Base-by-base conservation (phyloP, 2,329 filamentous ascomycete genomes). In the Thelonectria rubi region DNA sequence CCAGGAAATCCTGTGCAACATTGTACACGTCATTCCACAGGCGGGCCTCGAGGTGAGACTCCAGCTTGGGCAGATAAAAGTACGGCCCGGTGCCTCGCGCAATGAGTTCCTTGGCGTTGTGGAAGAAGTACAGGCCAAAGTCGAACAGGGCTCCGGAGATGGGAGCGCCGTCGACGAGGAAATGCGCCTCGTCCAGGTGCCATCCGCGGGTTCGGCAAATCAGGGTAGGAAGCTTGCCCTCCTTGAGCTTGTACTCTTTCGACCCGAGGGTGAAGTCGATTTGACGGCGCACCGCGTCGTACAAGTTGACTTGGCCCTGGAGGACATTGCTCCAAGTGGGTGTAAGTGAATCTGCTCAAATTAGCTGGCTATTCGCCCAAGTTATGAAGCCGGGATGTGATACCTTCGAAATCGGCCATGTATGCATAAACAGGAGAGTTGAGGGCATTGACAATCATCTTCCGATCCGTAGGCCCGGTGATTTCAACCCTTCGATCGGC, bases 281-380 rank as follows among this genome's bases (percentile, higher is more conserved):
- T 80, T 97, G 91, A 70, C 88, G 89, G 74, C 94, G 92, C 75
- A 96, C 93, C 68, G 94, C 95, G 74, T 98, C 95, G 82, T 97
- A 95, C 60, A 99, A 86, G 83, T 98, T 99, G 69, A 97, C 89
- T 80, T 99, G 94, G 65, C 94, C 94, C 71, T 94, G 96, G 82
- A 98, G 90, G 94, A 98, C 97, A 83, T 97, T 98, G 69, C 97
- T 93, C 95, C 94, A 99, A 40, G 95, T 97, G 18, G 94, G 94
- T 18, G 94, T 93, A 74, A 86, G 94, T 6, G 94, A 97, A 79
- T 98, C 94, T 97, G 72, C 32, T 21, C 12, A 11, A 12, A 45
- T 68, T 53, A 64, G 58, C 43, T 10, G 55, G 3, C 69, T 58
- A n/a, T 18, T 52, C 37, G 12, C n/a, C n/a, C 24, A 15, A 10